A percentile compares a stretch with the other conserved stretches of the same genome.
Conservation (phyloP, 179 eudicot genomes). For the Monotropa hypopitys region DNA sequence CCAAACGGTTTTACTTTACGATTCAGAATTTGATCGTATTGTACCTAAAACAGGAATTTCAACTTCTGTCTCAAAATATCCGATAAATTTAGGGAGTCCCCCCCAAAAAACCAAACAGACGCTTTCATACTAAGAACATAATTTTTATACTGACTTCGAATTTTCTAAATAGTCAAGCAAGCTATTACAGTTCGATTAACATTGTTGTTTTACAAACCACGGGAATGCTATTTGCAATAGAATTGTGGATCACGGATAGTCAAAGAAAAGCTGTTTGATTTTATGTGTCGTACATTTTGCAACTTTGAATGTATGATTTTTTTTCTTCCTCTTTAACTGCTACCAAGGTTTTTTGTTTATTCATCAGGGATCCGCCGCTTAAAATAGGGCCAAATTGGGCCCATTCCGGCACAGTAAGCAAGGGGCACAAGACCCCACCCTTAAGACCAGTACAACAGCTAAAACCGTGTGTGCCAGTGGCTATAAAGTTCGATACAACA, state of each 20-base stretch:
- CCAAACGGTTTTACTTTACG: not conserved
- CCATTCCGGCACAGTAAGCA: not conserved
- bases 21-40: not conserved
- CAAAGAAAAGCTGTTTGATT: not conserved
- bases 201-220: not conserved
- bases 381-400: not conserved
- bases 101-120: not conserved
- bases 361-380: not conserved
- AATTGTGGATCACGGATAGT: not conserved
- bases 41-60: not conserved
- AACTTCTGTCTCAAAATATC: not conserved
- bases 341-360: not conserved
- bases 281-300: not conserved
- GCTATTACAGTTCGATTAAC: not conserved
- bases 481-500: not conserved
- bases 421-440: not conserved
- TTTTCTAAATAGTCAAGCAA: not conserved
- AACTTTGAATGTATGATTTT: not conserved
- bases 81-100: slow-evolving; percentile 12
- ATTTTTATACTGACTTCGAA: not conserved
- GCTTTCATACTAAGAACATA: not conserved
- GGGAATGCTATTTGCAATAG: not conserved
- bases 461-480: not conserved
- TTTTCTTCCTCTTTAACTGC: not conserved
- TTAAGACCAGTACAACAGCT: not conserved